Percentiles rank a stretch among this genome's conserved stretches.
Evolutionary conservation across 2,329 filamentous ascomycete genomes (phyloP).

Genomic region (Epichloe uncinata): DNA sequence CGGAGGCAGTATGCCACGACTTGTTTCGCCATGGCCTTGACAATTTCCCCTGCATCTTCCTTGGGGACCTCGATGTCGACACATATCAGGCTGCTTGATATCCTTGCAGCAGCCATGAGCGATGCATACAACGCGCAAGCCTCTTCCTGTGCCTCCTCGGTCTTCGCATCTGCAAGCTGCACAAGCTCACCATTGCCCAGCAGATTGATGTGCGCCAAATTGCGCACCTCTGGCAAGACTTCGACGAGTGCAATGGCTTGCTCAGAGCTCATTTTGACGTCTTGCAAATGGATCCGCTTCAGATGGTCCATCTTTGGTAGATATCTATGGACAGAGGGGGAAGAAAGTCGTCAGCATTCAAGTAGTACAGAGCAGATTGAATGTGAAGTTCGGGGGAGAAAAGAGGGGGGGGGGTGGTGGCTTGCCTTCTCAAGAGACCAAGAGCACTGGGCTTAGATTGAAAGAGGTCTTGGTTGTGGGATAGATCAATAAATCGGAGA

Average conservation of each 20-base stretch:
- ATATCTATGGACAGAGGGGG: conserved; percentile 1
- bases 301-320: conserved; percentile 58
- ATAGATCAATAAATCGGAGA: conserved; percentile 83
- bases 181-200: conserved; percentile 66
- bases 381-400: no score
- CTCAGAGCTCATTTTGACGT: conserved; percentile 72
- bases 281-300: conserved; percentile 74
- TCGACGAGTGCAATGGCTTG: conserved; percentile 87
- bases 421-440: conserved; percentile 58
- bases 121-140: conserved; percentile 90
- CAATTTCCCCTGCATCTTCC: conserved; percentile 72
- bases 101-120: conserved; percentile 71
- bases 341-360: neutral
- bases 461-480: conserved; percentile 76
- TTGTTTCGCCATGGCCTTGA: conserved; percentile 84
- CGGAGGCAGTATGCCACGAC: conserved; percentile 88
- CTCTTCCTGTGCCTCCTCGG: conserved; percentile 76
- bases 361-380: neutral
- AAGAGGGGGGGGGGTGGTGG: no score
- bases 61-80: conserved; percentile 85
- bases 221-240: conserved; percentile 69
- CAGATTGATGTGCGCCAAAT: conserved; percentile 75
- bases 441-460: conserved; percentile 60
- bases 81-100: conserved; percentile 73
- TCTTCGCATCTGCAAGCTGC: conserved; percentile 58